Evolutionary conservation across 1,284 basidiomycete species (phyloP).

Genomic region (Moesziomyces sp.): DNA sequence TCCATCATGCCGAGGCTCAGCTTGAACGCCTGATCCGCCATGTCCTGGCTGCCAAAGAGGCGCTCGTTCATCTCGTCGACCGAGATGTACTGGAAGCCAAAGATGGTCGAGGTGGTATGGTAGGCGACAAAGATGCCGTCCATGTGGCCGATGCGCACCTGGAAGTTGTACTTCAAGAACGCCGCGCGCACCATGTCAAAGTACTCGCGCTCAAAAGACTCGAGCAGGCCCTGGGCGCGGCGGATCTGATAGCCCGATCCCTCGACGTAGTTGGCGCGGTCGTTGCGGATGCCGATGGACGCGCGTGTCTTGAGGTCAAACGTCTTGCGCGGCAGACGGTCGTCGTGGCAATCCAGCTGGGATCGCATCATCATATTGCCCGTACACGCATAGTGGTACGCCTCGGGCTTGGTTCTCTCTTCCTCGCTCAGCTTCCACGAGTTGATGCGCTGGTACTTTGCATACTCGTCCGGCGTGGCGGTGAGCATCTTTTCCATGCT

Average conservation of each 20-base stretch:
- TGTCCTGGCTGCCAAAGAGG: constrained; percentile 76
- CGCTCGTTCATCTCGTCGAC: constrained; percentile 86
- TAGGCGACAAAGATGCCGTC: constrained; percentile 95
- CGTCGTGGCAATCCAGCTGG: constrained; percentile 88
- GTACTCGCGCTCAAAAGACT: constrained; percentile 67
- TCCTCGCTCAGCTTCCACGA: constrained; percentile 62
- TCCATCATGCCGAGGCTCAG: constrained; percentile 82
- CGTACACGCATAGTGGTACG: constrained; percentile 72
- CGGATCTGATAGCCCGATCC: constrained; percentile 66
- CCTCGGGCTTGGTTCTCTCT: constrained; percentile 68
- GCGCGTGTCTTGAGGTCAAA: constrained; percentile 98
- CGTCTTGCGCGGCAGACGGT: constrained; percentile 83
- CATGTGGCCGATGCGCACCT: constrained; percentile 96
- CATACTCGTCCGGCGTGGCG: constrained; percentile 75
- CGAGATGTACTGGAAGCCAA: constrained; percentile 94
- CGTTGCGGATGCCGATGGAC: constrained; percentile 83
- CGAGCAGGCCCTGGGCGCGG: constrained; percentile 55
- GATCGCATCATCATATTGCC: constrained; percentile 88
- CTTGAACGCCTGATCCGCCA: constrained; percentile 81
- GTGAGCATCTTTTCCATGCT: constrained; percentile 91
- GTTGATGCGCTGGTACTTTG: constrained; percentile 72
- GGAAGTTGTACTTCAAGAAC: constrained; percentile 95
- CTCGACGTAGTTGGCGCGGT: constrained; percentile 82
- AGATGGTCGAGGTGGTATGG: constrained; percentile 88
- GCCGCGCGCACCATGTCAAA: constrained; percentile 87